Evolutionary conservation across 2,329 filamentous ascomycete genomes (phyloP).

Genomic region (Fusarium sp.): DNA sequence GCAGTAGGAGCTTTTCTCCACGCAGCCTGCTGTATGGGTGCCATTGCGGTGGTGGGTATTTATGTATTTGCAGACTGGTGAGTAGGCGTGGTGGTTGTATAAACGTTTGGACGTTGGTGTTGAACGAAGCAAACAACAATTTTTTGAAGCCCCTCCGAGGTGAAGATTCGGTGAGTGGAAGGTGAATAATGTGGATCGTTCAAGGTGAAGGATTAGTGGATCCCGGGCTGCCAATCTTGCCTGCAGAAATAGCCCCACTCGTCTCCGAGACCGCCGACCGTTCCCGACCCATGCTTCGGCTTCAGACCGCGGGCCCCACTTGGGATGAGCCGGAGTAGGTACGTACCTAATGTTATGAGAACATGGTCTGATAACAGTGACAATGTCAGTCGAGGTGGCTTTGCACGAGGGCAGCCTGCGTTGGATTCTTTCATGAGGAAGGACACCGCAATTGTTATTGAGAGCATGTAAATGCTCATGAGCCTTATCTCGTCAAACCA

Average conservation of each 20-base stretch:
- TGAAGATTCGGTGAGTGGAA: constrained; percentile 25
- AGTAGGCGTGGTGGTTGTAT: constrained; percentile 9
- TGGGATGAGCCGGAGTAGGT: constrained; percentile 5
- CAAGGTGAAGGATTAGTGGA: not conserved
- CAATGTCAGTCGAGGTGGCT: constrained; percentile 26
- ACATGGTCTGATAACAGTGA: constrained; percentile 14
- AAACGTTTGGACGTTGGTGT: not conserved
- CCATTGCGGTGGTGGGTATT: constrained; percentile 39
- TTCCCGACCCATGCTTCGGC: constrained; percentile 7
- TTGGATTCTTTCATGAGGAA: not conserved
- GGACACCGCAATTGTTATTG: not conserved
- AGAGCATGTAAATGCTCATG: not conserved
- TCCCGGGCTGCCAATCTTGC: not conserved
- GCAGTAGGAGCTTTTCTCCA: constrained; percentile 53
- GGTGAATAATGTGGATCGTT: constrained; percentile 17
- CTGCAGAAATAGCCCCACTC: constrained; percentile 16
- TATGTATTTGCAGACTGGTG: not conserved
- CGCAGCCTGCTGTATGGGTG: constrained; percentile 45
- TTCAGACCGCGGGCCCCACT: constrained; percentile 10
- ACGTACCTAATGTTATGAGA: constrained; percentile 8
- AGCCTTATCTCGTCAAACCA: not conserved
- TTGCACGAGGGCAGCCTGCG: not conserved
- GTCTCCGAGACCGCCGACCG: constrained; percentile 26
- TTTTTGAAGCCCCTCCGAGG: constrained; percentile 47
- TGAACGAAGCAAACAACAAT: constrained; percentile 33